phyloP scores from a whole-genome alignment of 2,329 filamentous ascomycete genomes.

The Colletotrichum echinochloae region DNA sequence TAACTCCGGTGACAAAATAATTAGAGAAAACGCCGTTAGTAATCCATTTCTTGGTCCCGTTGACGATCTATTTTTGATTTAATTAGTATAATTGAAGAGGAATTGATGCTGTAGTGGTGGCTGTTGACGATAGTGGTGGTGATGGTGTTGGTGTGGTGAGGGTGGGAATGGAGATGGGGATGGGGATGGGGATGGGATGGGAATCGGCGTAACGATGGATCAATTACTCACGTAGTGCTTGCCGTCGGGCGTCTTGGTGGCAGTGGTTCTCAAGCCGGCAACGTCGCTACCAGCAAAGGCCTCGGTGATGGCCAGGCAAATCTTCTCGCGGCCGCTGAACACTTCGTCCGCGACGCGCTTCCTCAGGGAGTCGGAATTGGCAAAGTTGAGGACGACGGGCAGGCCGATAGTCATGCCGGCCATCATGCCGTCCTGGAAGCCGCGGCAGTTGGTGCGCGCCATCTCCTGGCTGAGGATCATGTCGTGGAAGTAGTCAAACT shows the following conservation, averaged over 20 bases:
- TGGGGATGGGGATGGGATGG: slow-evolving; percentile 25
- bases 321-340: slow-evolving; percentile 85
- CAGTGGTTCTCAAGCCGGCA: slow-evolving; percentile 82
- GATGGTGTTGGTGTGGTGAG: slow-evolving; percentile 36
- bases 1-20: slow-evolving; percentile 86
- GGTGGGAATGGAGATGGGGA: neutral
- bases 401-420: slow-evolving; percentile 87
- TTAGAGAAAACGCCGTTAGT: slow-evolving; percentile 84
- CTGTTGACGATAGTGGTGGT: neutral
- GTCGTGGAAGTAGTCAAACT: slow-evolving; percentile 91
- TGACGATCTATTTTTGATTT: slow-evolving; percentile 61
- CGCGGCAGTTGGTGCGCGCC: slow-evolving; percentile 76
- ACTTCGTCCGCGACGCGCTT: slow-evolving; percentile 77
- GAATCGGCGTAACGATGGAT: no score
- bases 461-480: slow-evolving; percentile 81
- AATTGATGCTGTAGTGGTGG: neutral
- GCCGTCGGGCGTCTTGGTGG: slow-evolving; percentile 79
- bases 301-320: slow-evolving; percentile 88
- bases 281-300: slow-evolving; percentile 89
- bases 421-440: slow-evolving; percentile 90
- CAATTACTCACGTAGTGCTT: slow-evolving; percentile 77
- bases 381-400: slow-evolving; percentile 84
- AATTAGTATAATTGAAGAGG: neutral
- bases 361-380: slow-evolving; percentile 74
- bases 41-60: slow-evolving; percentile 88